phyloP scores from a whole-genome alignment of 2,329 filamentous ascomycete genomes.

The Fusarium sp. region DNA sequence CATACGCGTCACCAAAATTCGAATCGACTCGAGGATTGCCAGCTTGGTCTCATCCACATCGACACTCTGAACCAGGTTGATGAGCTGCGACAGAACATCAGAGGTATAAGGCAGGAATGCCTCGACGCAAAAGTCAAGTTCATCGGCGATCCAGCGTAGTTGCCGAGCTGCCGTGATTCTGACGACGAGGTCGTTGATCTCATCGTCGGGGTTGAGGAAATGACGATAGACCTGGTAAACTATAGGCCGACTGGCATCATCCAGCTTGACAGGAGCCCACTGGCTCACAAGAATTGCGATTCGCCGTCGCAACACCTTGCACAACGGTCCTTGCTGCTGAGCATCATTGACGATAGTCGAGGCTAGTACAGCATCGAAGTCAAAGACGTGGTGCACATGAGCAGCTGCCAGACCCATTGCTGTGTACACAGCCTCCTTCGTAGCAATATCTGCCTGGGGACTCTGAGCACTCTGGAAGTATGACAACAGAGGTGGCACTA shows the following conservation, averaged over 20 bases:
- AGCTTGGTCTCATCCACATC: slow-evolving; percentile 90
- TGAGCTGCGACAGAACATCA: slow-evolving; percentile 77
- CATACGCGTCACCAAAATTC: slow-evolving; percentile 83
- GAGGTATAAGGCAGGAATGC: slow-evolving; percentile 83
- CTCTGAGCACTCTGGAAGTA: slow-evolving; percentile 86
- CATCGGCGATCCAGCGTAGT: slow-evolving; percentile 82
- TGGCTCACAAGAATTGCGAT: slow-evolving; percentile 90
- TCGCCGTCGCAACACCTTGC: slow-evolving; percentile 86
- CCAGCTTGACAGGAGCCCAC: slow-evolving; percentile 86
- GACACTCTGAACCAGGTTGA: slow-evolving; percentile 82
- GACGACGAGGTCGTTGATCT: slow-evolving; percentile 90
- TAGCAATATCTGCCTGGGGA: slow-evolving; percentile 74
- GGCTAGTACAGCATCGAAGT: slow-evolving; percentile 85
- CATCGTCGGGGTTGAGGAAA: slow-evolving; percentile 81
- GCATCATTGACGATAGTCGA: slow-evolving; percentile 83
- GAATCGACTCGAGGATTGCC: slow-evolving; percentile 87
- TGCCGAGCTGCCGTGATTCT: slow-evolving; percentile 90
- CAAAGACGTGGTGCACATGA: slow-evolving; percentile 77
- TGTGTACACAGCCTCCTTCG: slow-evolving; percentile 95
- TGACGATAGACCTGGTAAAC: slow-evolving; percentile 93
- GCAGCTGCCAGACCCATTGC: slow-evolving; percentile 89
- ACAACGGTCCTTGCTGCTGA: slow-evolving; percentile 70
- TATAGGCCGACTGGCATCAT: slow-evolving; percentile 74
- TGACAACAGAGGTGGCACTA: slow-evolving; percentile 81
- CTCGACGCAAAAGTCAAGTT: slow-evolving; percentile 82